These are phyloP conservation scores for Leishmania tropica DNA, from an alignment of 208 protist species.

Conservation along the genomic window DNA sequence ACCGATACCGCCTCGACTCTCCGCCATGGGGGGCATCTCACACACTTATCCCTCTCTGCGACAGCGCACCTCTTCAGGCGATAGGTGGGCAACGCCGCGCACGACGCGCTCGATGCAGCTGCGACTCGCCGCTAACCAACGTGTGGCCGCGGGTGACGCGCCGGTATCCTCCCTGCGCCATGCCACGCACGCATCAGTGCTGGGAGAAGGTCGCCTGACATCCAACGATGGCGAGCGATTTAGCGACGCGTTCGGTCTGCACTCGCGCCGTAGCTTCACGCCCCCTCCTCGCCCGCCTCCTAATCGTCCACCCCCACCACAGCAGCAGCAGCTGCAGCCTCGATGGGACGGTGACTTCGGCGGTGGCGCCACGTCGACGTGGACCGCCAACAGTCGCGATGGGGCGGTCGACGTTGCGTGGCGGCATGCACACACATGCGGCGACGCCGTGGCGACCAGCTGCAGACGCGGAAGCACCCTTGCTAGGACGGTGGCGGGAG, in stretches of 20 bases:
- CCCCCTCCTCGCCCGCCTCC: neutral
- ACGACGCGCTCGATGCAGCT: conserved; percentile 17
- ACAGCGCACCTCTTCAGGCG: neutral
- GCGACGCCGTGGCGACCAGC: neutral
- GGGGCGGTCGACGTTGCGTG: neutral
- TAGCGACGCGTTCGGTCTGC: conserved; percentile 1
- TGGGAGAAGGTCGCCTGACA: neutral
- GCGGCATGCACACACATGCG: neutral
- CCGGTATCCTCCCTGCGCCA: conserved; percentile 16
- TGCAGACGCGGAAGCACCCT: neutral
- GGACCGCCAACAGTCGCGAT: neutral
- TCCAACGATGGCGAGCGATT: neutral
- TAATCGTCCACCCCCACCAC: neutral
- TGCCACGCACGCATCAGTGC: neutral
- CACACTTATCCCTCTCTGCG: neutral
- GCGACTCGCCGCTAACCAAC: conserved; percentile 6
- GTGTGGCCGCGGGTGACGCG: conserved; percentile 15
- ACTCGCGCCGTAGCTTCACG: neutral
- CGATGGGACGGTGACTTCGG: neutral
- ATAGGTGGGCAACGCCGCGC: neutral
- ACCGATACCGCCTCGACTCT: neutral
- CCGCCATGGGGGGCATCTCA: neutral
- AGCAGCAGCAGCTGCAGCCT: neutral
- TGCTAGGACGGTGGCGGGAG: neutral
- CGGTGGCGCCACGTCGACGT: neutral